Conservation (phyloP, 129 eudicot genomes). For the Pittosporum tobira region DNA sequence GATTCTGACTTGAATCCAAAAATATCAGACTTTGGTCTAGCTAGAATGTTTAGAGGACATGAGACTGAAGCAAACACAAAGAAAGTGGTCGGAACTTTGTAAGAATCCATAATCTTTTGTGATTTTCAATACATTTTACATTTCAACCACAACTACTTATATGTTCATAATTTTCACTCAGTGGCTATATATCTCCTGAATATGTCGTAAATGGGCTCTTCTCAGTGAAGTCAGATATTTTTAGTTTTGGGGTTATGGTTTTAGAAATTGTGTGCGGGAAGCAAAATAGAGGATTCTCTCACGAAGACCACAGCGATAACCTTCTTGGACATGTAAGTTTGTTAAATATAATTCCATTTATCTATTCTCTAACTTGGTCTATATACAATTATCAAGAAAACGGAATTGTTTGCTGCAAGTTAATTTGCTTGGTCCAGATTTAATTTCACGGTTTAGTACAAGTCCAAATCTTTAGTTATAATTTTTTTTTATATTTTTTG, state of each 20-base stretch:
- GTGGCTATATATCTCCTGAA: not conserved
- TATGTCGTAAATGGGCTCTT: not conserved
- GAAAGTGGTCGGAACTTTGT: not conserved
- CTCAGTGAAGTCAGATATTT: not conserved
- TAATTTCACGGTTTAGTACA: too few relatives aligned
- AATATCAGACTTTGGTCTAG: constrained; percentile 3
- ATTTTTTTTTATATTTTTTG: too few relatives aligned
- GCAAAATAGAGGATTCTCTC: not conserved
- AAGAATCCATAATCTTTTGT: not conserved
- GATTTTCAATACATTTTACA: not conserved
- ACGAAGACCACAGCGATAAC: not conserved
- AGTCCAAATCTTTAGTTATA: too few relatives aligned
- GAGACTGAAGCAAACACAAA: constrained; percentile 1
- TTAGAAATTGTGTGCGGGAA: not conserved
- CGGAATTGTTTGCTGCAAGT: too few relatives aligned
- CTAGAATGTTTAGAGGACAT: not conserved
- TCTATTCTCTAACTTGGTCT: too few relatives aligned
- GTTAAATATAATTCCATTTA: too few relatives aligned
- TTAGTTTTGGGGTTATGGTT: not conserved
- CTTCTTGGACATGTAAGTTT: constrained; percentile 9
- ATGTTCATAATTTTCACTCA: not conserved
- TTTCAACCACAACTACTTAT: not conserved
- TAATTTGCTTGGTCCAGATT: too few relatives aligned
- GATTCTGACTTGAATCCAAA: not conserved
- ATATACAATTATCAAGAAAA: too few relatives aligned